Evolutionary conservation across 371 early-diverging fungal species (phyloP), one percentile per base, ranked within the genome.

Genomic region (Lichtheimia ornata): DNA sequence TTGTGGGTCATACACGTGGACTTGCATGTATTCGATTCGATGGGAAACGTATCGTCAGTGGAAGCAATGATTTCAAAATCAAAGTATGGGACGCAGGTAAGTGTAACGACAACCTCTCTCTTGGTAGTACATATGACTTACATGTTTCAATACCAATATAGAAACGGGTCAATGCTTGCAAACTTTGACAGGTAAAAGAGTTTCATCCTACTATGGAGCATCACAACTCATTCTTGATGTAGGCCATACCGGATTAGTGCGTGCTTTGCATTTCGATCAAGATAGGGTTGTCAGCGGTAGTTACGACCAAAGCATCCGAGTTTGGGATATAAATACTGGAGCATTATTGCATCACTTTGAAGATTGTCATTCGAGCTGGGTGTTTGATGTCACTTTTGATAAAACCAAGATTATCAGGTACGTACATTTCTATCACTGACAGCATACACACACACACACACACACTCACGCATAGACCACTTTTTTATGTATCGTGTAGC

Each of bases 291-390:
- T 80, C 7, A 80, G 81, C 18, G 75, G 71, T 3, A 71, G 81
- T n/a, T 97, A 97, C 71, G 99, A 99, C 75, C 93, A 94, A 64
- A 89, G 93, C 2, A 90, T 99, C 53, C 96, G 95, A 65, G 92
- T 98, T 35, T 98, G 97, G 95, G 93, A 97, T 70, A 75, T 88
- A 20, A 64, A 64, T 5, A 71, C 77, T 1, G 77, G 81, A 2
- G 56, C 42, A 22, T 73, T 74, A 44, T 44, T 74, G 5, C 65
- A 89, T 24, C 80, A 87, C 66, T 85, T 91, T 54, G 76, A 82
- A 58, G 81, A 82, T 27, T 92, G 88, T 35, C 93, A 95, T 67
- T 71, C 87, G 2, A 90, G 91, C 71, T 96, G 97, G 97, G 94
- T 97, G 14, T 97, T 97, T 83, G 94, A 95, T 74, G 94, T 97